These are phyloP conservation scores for Cyclotella sp. DNA, from an alignment of 108 stramenopile genomes.

Conservation along the genomic window DNA sequence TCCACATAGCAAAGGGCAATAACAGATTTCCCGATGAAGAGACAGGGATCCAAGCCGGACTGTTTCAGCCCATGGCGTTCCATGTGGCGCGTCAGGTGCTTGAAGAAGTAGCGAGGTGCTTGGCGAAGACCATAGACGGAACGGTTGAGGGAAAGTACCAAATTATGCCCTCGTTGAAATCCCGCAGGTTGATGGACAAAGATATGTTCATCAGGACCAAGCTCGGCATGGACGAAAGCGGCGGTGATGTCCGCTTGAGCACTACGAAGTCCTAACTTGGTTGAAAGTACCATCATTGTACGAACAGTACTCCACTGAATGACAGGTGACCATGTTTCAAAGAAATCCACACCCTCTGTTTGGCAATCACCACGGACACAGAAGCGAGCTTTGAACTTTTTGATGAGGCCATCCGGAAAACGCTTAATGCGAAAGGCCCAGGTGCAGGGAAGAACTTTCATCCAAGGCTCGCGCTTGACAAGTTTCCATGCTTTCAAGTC, in stretches of 20 bases:
- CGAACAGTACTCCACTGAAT: neutral
- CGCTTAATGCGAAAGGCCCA: neutral
- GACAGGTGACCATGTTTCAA: neutral
- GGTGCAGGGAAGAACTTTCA: neutral
- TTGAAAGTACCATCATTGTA: no score
- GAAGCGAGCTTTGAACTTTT: conserved; percentile 57
- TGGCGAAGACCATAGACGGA: conserved; percentile 12
- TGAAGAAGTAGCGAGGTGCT: conserved; percentile 45
- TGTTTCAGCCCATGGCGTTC: conserved; percentile 44
- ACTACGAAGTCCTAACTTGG: neutral
- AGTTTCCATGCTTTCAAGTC: neutral
- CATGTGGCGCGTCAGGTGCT: conserved; percentile 39
- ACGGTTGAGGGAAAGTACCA: neutral
- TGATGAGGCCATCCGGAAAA: conserved; percentile 38
- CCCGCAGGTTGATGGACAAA: neutral
- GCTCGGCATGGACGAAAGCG: conserved; percentile 57
- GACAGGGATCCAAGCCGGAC: conserved; percentile 51
- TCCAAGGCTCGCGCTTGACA: neutral
- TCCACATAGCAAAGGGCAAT: conserved; percentile 23
- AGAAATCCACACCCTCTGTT: neutral
- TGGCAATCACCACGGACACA: conserved; percentile 26
- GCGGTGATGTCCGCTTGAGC: conserved; percentile 39
- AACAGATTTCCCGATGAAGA: conserved; percentile 32
- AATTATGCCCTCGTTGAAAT: neutral
- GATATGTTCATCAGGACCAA: conserved; percentile 15